Evolutionary conservation across 306 rosid genomes (phyloP), one percentile per base, ranked within the genome.

Genomic region (Fragaria vesca): DNA sequence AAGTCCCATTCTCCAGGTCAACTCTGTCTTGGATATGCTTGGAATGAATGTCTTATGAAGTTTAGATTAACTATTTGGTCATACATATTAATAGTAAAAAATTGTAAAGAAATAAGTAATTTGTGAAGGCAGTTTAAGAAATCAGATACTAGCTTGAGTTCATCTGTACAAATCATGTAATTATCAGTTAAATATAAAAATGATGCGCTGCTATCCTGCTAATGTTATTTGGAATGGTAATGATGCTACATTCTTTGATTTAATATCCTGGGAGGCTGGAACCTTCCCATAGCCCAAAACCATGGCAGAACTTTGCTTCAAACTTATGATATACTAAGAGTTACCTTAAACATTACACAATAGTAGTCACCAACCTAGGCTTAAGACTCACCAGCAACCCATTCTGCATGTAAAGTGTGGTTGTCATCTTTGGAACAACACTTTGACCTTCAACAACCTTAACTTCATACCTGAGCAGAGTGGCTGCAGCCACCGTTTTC

Each of bases 401-500:
- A 82, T 86, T 68, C 80, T 81, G 77, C 82, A 83, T 83, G 80
- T 83, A 81, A 1, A 86, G 85, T 28, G 87, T 83, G 54, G 85
- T 81, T 50, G 83, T 83, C 68, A 83, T 4, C 63, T 86, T 86
- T 9, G 87, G 84, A 32, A 72, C 72, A 52, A 86, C 70, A 13
- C 47, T 52, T 70, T 83, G 85, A 47, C 80, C 82, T 55, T 83
- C 77, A 54, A 81, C 68, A 70, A 81, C 87, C 65, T 45, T 63
- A 73, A 88, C 77, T 69, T 79, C 72, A 47, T 78, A 88, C 76
- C 86, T 78, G 74, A 48, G 32, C 71, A 88, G 52, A 20, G 81
- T 71, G 3, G 86, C 52, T 47, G 89, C 87, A 13, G 87, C 87
- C 7, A 81, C 79, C 86, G 81, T 72, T 71, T 87, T 87, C 87